Evolutionary conservation across 495 filamentous ascomycete genomes (phyloP), one percentile per base, ranked within the genome.

Genomic region (Emericellopsis terricola): DNA sequence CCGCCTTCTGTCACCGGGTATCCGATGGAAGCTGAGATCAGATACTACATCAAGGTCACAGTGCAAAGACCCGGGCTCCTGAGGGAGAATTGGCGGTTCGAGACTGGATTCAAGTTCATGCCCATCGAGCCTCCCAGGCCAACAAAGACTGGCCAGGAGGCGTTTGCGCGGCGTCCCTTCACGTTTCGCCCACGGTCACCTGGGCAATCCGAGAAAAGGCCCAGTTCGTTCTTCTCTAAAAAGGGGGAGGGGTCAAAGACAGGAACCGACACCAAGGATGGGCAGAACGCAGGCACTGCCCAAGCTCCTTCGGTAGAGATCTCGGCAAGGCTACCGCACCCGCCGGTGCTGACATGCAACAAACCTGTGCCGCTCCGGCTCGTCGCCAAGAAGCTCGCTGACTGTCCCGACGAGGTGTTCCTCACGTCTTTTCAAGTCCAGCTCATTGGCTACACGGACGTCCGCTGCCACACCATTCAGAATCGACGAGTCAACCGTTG

Each of bases 41-140:
- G 72, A 43, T 97, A 97, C 50, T 96, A 78, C 41, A 63, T 94
- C 39, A 97, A 97, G 49, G 84, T 73, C 9, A 97, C 89, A 0
- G 72, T 96, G 2, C 73, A 80, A 38, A 64, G 85, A 18, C 80
- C 81, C 0, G 68, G 78, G 15, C 68, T 91, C 40, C 87, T 82
- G 51, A 80, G 81, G 47, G 82, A 87, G 53, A 94, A 92, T 45
- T 76, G 80, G 51, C 62, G 84, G 16, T 58, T 57, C 38, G 51
- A 60, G 39, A 38, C 56, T 32, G 63, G 62, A 18, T 58, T 97
- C 49, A 84, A 79, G 28, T 93, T 97, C 50, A 62, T 94, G 6
- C 89, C 89, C 4, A 84, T 96, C 46, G 89, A 97, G 46, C 83
- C 83, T 2, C 86, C 85, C 6, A 64, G 81, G 29, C 73, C 71